Conservation (phyloP, 129 eudicot genomes). For the Escallonia herrerae region DNA sequence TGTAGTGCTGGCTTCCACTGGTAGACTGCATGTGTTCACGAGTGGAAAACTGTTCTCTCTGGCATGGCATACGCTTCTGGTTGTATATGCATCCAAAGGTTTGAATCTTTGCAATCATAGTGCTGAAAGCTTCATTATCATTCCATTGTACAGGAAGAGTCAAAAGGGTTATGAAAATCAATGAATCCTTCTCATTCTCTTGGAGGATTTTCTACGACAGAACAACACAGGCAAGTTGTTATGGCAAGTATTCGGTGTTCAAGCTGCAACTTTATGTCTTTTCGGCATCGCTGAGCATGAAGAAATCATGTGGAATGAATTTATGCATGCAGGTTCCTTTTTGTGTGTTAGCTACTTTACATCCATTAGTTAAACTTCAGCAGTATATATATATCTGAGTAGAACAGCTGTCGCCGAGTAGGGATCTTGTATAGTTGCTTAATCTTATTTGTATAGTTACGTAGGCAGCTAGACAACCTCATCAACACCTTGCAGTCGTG, state of each 20-base stretch:
- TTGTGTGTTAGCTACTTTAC: background rate
- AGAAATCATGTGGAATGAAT: conserved; percentile 88
- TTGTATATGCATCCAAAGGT: conserved; percentile 99
- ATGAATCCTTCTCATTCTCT: conserved; percentile 2
- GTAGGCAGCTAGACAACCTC: background rate
- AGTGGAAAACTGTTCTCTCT: conserved; percentile 43
- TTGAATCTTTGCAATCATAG: conserved; percentile 12
- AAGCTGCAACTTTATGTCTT: conserved; percentile 72
- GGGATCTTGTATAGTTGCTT: too few species aligned
- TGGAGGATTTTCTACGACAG: conserved; percentile 87
- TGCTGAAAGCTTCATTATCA: background rate
- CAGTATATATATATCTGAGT: background rate
- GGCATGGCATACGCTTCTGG: conserved; percentile 78
- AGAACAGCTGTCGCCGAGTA: too few species aligned
- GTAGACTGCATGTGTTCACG: conserved; percentile 91
- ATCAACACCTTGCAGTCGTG: background rate
- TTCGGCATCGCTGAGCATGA: conserved; percentile 86
- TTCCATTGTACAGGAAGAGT: too few species aligned
- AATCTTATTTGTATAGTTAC: background rate
- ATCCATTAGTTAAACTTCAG: background rate
- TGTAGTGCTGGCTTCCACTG: conserved; percentile 92
- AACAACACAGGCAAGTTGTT: conserved; percentile 94
- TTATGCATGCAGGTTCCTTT: conserved; percentile 49
- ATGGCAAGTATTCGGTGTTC: conserved; percentile 92
- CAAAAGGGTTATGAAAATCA: background rate